Evolutionary conservation across 1,139 yeast genomes (phyloP), one percentile per base, ranked within the genome.

Genomic region (Scheffersomyces insectosa): DNA sequence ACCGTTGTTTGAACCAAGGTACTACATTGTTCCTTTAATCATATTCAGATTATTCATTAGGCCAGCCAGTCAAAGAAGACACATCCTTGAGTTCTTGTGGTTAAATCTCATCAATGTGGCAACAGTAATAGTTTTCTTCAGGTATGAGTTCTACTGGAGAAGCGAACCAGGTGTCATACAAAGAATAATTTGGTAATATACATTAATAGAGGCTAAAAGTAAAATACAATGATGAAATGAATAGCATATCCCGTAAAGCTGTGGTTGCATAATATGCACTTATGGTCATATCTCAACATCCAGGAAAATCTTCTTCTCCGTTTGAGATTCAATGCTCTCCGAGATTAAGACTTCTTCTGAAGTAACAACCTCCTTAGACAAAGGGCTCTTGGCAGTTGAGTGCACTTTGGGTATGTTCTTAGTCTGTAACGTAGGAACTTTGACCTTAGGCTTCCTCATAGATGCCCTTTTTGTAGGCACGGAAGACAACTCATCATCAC

Each of bases 1-100:
- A 0, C 98, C 99, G 8, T 70, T 93, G 49, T 82, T 95, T 56
- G 99, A 93, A 62, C 97, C 97, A 38, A 78, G 99, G 42, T 93
- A 95, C 63, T 93, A 85, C 62, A 86, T 93, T 40, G 58, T 88
- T 3, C 98, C 99, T 3, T 82, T 81, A 57, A 60, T 87, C 11
- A 60, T 90, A 31, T 90, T 91, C 81, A 76, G 97, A 54, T 45
- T 87, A 5, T 75, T 82, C 46, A 65, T 75, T 6, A 61, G 65
- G 8, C 80, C 85, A 23, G 61, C 62, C 62, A 65, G 14, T 65
- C 65, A 28, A 25, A 28, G 41, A 41, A 32, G 72, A 85, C 67
- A 80, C 37, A 38, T 65, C 1, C 42, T 71, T 3, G 98, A 93
- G 59, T 73, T 79, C 42, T 42, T 67, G 0, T 89, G 91, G 88